Evolutionary conservation across 169 alveolate species (phyloP), one percentile per base, ranked within the genome.

Genomic region (Eimeria necatrix): DNA sequence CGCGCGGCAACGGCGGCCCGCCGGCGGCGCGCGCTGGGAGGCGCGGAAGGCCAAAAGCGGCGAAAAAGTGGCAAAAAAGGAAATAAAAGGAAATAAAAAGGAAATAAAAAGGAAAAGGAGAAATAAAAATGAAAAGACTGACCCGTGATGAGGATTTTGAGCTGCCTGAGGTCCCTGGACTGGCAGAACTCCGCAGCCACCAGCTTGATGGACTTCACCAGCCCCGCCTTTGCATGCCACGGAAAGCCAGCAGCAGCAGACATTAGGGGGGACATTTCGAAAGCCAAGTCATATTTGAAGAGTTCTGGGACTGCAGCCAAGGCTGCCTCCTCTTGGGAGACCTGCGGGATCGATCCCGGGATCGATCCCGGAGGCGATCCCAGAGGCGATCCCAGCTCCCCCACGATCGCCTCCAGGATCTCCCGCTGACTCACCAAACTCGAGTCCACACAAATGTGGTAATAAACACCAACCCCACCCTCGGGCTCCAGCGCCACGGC

Each of bases 381-480:
- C 41, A 98, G 98, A 71, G 97, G 85, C 76, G 24, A 96, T 52
- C 99, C 99, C 0, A 98, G 97, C n/a, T 98, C 98, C 86, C 94
- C 95, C 16, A 98, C 95, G n/a, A 98, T 96, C 10, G 98, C 96
- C 76, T 97, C 92, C 4, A 98, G 95, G 32, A 98, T 93, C 49
- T 95, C 93, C 60, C 91, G 94, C 91, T 97, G 97, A 14, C 97
- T 96, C 24, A 97, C 98, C 70, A 96, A 96, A 60, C 98, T 96
- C 71, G 94, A 95, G 95, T 98, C 99, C 52, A 98, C 95, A 0
- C 98, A 99, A 81, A 98, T 96, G 24, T 97, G 98, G 95, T 98
- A 98, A 52, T 96, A 86, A 68, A 3, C 78, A 10, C 78, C 78
- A 8, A 68, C 41, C 87, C 95, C 95, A 68, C 97, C 96, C 3